A percentile compares a stretch with the other conserved stretches of the same genome.
These are phyloP conservation scores for Geotrichum ghanense DNA, from an alignment of 805 yeast species.

Conservation along the genomic window DNA sequence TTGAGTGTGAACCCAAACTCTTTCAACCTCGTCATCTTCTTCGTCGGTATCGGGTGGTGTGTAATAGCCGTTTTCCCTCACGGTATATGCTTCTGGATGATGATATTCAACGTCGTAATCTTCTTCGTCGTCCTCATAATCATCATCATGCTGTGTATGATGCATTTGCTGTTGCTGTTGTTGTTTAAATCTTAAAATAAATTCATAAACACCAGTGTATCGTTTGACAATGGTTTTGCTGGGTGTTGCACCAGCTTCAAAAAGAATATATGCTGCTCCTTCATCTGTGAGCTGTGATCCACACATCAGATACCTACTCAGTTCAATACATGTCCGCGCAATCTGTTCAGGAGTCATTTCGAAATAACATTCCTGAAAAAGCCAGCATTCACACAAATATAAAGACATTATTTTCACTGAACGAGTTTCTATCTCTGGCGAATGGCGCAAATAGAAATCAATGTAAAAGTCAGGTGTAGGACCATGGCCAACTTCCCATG, in stretches of 20 bases:
- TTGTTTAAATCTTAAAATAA: not conserved
- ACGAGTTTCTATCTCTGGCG: not conserved
- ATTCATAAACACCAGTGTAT: conserved; percentile 1
- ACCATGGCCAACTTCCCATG: conserved; percentile 60
- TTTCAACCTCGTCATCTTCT: not conserved
- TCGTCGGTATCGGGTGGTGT: not conserved
- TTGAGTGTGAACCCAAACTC: not conserved
- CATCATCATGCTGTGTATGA: not conserved
- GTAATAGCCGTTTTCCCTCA: not conserved
- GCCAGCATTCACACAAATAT: conserved; percentile 3
- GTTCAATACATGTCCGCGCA: not conserved
- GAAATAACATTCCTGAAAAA: not conserved
- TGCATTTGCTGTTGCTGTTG: not conserved
- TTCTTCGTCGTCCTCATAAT: not conserved
- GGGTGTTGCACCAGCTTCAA: not conserved
- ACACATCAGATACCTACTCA: not conserved
- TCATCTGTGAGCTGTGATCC: not conserved
- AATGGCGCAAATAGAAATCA: conserved; percentile 15
- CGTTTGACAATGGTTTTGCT: not conserved
- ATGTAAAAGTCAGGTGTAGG: conserved; percentile 43
- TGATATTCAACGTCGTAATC: not conserved
- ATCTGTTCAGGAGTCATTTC: not conserved
- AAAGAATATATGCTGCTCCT: not conserved
- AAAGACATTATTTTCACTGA: conserved; percentile 10
- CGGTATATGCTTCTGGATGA: not conserved